These are phyloP conservation scores for Colletotrichum australisinense DNA, from an alignment of 2,329 filamentous ascomycete species.

Conservation along the genomic window DNA sequence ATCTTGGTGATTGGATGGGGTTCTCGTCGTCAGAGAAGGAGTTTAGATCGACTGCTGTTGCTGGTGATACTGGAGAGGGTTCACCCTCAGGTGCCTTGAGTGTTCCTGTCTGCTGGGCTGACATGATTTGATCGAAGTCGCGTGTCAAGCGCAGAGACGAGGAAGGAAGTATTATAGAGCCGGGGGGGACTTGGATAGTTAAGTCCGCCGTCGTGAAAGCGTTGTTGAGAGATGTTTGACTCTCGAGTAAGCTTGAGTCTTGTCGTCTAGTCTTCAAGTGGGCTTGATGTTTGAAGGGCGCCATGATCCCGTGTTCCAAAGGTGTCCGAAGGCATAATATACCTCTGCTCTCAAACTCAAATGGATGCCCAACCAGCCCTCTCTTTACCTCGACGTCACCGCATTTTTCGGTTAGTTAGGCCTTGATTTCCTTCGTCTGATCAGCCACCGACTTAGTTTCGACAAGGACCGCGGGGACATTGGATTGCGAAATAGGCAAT, in stretches of 20 bases:
- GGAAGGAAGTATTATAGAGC: slow-evolving; percentile 15
- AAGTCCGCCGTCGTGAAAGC: slow-evolving; percentile 8
- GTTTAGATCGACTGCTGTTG: slow-evolving; percentile 34
- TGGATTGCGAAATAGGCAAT: not conserved
- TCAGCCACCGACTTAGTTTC: slow-evolving; percentile 34
- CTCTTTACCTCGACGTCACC: slow-evolving; percentile 29
- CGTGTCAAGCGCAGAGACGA: slow-evolving; percentile 12
- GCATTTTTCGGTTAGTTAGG: slow-evolving; percentile 16
- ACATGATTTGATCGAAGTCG: slow-evolving; percentile 30
- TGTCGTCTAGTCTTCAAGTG: slow-evolving; percentile 19
- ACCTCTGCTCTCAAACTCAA: slow-evolving; percentile 18
- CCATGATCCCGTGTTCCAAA: not conserved
- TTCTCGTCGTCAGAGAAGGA: slow-evolving; percentile 30
- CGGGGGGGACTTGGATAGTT: slow-evolving; percentile 6
- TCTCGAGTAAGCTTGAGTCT: not conserved
- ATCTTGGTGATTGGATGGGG: not conserved
- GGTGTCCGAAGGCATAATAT: slow-evolving; percentile 28
- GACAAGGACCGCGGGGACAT: slow-evolving; percentile 21
- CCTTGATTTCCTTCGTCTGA: slow-evolving; percentile 32
- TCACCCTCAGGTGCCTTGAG: slow-evolving; percentile 29
- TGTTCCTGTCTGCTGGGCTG: slow-evolving; percentile 27
- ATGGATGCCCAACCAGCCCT: slow-evolving; percentile 14
- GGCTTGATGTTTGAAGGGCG: not conserved
- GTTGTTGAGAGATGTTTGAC: not conserved
- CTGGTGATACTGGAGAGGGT: slow-evolving; percentile 33